Percentiles rank a stretch among this genome's conserved stretches.
These are phyloP conservation scores for Fraxinus floribunda DNA, from an alignment of 305 asterid genomes.

Conservation along the genomic window DNA sequence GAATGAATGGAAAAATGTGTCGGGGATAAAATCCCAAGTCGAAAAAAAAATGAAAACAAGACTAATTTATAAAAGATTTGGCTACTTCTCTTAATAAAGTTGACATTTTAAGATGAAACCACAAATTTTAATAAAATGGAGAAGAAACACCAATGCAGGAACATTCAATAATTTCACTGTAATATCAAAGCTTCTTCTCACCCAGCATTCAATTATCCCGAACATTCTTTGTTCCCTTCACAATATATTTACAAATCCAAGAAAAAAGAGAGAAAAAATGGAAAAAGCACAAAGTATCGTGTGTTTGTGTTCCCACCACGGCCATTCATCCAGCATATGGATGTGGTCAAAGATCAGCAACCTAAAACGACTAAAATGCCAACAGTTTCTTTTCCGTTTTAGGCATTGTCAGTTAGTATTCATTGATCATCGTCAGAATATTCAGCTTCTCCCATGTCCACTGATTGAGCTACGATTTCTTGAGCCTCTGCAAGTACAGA, in stretches of 20 bases:
- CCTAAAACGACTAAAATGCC: background rate
- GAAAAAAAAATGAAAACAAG: too few species aligned
- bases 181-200: background rate
- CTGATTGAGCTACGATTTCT: slow-evolving; percentile 41
- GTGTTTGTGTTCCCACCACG: background rate
- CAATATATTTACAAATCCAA: background rate
- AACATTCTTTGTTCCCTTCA: background rate
- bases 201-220: background rate
- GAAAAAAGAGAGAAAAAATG: background rate
- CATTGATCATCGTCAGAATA: slow-evolving; percentile 32
- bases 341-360: background rate
- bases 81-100: too few species aligned
- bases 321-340: background rate
- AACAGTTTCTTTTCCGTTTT: background rate
- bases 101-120: too few species aligned
- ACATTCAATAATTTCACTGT: background rate
- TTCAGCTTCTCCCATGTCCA: slow-evolving; percentile 27
- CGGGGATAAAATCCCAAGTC: too few species aligned
- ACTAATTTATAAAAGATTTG: too few species aligned
- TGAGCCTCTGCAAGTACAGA: slow-evolving; percentile 70
- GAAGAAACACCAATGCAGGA: background rate
- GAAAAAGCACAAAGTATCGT: background rate
- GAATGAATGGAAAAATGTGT: background rate
- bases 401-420: slow-evolving; percentile 21
- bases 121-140: background rate